These are phyloP conservation scores for Tolypocladium guangdongense DNA, from an alignment of 2,329 filamentous ascomycete genomes.

Conservation along the genomic window DNA sequence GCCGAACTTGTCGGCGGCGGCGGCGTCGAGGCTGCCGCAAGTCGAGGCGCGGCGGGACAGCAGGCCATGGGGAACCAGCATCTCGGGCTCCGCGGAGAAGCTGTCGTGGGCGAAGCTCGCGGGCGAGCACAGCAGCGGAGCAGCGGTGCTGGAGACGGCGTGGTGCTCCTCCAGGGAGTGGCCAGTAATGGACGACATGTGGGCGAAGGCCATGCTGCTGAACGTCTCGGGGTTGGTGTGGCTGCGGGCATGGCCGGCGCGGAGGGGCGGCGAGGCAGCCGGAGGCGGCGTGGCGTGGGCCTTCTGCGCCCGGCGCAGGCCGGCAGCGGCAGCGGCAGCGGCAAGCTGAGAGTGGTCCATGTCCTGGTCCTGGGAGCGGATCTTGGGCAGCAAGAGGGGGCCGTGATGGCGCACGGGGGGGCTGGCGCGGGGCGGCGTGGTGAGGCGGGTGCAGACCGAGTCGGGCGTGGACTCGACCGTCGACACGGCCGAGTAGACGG, in stretches of 20 bases:
- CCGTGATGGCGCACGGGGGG: conserved; percentile 71
- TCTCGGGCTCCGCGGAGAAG: conserved; percentile 5
- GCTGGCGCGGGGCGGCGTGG: conserved; percentile 53
- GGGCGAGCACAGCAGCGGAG: conserved; percentile 56
- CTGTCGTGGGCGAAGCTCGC: conserved; percentile 39
- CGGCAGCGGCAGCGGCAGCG: conserved; percentile 1
- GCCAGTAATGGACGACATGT: conserved; percentile 26
- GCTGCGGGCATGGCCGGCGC: conserved; percentile 43
- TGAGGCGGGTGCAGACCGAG: conserved; percentile 55
- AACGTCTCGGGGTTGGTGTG: conserved; percentile 51
- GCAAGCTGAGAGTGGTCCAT: conserved; percentile 32
- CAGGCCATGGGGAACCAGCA: conserved; percentile 1
- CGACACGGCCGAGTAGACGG: conserved; percentile 51
- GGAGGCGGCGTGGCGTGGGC: conserved; percentile 14
- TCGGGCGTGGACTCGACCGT: conserved; percentile 44
- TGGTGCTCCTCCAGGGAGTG: conserved; percentile 10
- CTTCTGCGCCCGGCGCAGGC: conserved; percentile 6
- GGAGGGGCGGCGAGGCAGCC: conserved; percentile 16
- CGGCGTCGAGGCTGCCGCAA: conserved; percentile 55
- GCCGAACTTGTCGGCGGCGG: conserved; percentile 57
- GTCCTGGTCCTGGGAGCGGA: conserved; percentile 73
- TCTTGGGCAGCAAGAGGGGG: conserved; percentile 73
- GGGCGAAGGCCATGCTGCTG: conserved; percentile 24
- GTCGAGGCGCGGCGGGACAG: conserved; percentile 45
- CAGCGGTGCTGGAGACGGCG: conserved; percentile 12